Conservation (phyloP, 1,284 basidiomycete genomes). For the Sporisorium exsertum region DNA sequence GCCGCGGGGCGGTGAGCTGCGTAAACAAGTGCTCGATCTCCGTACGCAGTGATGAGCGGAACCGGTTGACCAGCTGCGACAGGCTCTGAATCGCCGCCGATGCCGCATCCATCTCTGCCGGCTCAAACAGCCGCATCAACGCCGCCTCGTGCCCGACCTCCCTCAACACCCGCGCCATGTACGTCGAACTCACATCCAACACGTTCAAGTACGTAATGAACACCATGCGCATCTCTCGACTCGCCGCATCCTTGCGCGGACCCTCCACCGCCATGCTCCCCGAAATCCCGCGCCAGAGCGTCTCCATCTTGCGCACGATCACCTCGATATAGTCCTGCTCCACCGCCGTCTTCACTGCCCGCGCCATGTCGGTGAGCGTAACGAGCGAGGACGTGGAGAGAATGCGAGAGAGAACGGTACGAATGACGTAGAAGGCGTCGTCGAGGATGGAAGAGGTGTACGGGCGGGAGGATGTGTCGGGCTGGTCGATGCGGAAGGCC, state of each 20-base stretch:
- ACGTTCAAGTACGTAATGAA: constrained; percentile 67
- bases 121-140: constrained; percentile 43
- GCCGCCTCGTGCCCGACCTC: constrained; percentile 46
- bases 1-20: constrained; percentile 84
- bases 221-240: constrained; percentile 60
- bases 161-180: constrained; percentile 56
- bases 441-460: constrained; percentile 65
- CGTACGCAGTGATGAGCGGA: constrained; percentile 72
- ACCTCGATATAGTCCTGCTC: constrained; percentile 65
- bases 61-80: constrained; percentile 26
- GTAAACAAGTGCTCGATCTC: constrained; percentile 95
- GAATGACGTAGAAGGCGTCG: constrained; percentile 67
- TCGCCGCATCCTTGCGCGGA: constrained; percentile 64
- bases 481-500: constrained; percentile 54
- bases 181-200: constrained; percentile 57
- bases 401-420: constrained; percentile 58
- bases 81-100: constrained; percentile 22
- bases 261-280: constrained; percentile 63
- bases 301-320: constrained; percentile 65
- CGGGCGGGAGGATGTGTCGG: constrained; percentile 52
- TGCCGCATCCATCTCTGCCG: constrained; percentile 18
- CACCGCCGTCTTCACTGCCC: constrained; percentile 41
- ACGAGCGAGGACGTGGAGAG: constrained; percentile 58
- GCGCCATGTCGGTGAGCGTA: constrained; percentile 42
- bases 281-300: constrained; percentile 55